phyloP scores from a whole-genome alignment of 2,329 filamentous ascomycete species.

The Fusarium sublunatum region DNA sequence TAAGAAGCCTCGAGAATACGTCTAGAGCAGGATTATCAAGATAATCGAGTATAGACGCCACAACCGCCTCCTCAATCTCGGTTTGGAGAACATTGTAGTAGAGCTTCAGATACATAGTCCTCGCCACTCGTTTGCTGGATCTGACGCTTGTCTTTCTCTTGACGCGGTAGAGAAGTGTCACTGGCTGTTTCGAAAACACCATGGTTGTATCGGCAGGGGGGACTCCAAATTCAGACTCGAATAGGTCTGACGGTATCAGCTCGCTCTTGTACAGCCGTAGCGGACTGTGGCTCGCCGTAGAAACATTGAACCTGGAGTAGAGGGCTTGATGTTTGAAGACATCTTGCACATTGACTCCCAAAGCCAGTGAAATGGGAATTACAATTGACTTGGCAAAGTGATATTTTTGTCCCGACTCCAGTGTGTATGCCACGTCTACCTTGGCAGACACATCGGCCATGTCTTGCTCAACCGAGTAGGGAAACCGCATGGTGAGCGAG shows the following conservation, averaged over 20 bases:
- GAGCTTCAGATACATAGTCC: conserved; percentile 74
- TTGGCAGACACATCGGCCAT: conserved; percentile 76
- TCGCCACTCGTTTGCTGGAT: conserved; percentile 47
- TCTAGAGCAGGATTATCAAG: conserved; percentile 56
- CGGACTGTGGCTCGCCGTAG: conserved; percentile 80
- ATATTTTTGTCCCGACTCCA: conserved; percentile 65
- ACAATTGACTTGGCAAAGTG: conserved; percentile 62
- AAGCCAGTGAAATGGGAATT: conserved; percentile 78
- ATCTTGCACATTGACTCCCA: conserved; percentile 97
- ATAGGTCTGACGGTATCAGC: conserved; percentile 76
- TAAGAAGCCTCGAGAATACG: conserved; percentile 61
- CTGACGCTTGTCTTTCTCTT: conserved; percentile 62
- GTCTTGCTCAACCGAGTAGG: conserved; percentile 86
- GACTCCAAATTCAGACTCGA: conserved; percentile 71
- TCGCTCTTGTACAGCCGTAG: conserved; percentile 77
- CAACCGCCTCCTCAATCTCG: conserved; percentile 69
- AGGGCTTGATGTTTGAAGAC: conserved; percentile 86
- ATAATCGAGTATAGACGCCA: conserved; percentile 55
- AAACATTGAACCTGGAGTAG: conserved; percentile 92
- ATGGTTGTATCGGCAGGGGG: conserved; percentile 65
- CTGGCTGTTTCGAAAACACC: conserved; percentile 84
- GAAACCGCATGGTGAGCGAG: conserved; percentile 71
- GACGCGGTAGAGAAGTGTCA: conserved; percentile 84
- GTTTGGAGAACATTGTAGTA: conserved; percentile 82
- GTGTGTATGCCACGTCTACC: conserved; percentile 80